Base-by-base conservation (phyloP, 208 protist species). In the Leishmania gerbilli region DNA sequence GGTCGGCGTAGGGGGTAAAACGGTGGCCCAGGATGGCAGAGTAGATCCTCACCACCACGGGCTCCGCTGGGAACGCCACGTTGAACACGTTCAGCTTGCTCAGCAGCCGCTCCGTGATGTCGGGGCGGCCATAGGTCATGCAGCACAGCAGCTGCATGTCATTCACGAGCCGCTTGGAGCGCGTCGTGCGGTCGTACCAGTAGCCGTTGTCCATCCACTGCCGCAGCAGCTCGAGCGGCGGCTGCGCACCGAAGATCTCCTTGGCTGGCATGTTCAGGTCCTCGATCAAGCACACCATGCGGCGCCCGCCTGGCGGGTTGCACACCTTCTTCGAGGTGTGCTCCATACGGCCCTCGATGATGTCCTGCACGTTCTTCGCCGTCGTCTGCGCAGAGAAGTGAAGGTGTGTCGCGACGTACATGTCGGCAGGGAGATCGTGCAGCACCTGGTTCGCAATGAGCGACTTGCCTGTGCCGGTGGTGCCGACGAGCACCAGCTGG, bases 211-310 rank as follows among this genome's bases (percentile, higher is more conserved):
- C 98, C 77, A 99, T 93, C 96, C 96, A 99, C 89, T 99, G 98
- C 58, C 98, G 89, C 76, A 99, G 87, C 64, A 99, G 88, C 91
- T 99, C 99, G 45, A 99, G 92, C 69, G 99, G 98, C 27, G 99
- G 98, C 91, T 99, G 98, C 42, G 97, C 97, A n/a, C 98, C 98
- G 86, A 99, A 99, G 74, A 95, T 92, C 85, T 99, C 98, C 89
- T 99, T 99, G 21, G 93, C 89, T 5, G 99, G 99, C 98, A 99
- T 99, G 85, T 99, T 99, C 24, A 99, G 90, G 80, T 99, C 99
- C 91, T 99, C 99, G 71, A 99, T 91, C 81, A 99, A 99, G 77
- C 97, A 96, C 71, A 99, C 90, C 90, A 99, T 95, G 64, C 94
- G 89, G 71, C 98, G 98, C 47, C 98, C 98, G 60, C 92, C 96